Base-by-base conservation (phyloP, 805 yeast genomes). In the Candida oleophila region DNA sequence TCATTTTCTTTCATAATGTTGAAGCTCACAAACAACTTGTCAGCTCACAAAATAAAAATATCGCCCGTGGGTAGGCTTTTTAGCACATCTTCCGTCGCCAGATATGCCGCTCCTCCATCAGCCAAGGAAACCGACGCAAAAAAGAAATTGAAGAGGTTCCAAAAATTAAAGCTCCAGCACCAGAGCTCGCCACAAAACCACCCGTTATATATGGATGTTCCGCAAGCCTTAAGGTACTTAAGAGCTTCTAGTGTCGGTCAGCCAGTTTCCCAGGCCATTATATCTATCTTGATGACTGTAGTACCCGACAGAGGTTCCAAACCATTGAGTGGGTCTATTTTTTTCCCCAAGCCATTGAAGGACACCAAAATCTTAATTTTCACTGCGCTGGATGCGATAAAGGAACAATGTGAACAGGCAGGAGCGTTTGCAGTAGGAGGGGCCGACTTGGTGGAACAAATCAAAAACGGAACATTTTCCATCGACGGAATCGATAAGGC, bases 241-340 rank as follows among this genome's bases (percentile, higher is more conserved):
- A 76, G 97, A 52, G 96, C 98, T 0, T 81, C 90, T 3, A 97
- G 90, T 65, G 95, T 90, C 3, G 98, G 99, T 3, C 81, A 87
- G 59, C 81, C 92, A 2, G 70, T 76, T 3, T 68, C 77, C n/a
- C 82, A 83, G 55, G 82, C 92, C 19, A 84, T 91, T 20, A 73
- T 92, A 36, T 53, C 66, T 22, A 73, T 87, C 15, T 65, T 87
- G 45, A 80, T 85, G 44, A 76, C 88, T 15, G 71, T 80, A 15
- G 73, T 90, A 25, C 81, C 85, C 18, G 92, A 85, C 49, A 82
- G 80, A 60, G 96, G 97, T 54, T 83, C 87, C 19, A 81, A 83
- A 32, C 87, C 89, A 21, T 66, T 91, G 44, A 70, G 73, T 25
- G 97, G 97, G 12, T 74, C 82, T 3, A 78, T 90, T 19, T 67